These are phyloP conservation scores for Sutorius australiensis DNA, from an alignment of 768 basidiomycete species.

Conservation along the genomic window DNA sequence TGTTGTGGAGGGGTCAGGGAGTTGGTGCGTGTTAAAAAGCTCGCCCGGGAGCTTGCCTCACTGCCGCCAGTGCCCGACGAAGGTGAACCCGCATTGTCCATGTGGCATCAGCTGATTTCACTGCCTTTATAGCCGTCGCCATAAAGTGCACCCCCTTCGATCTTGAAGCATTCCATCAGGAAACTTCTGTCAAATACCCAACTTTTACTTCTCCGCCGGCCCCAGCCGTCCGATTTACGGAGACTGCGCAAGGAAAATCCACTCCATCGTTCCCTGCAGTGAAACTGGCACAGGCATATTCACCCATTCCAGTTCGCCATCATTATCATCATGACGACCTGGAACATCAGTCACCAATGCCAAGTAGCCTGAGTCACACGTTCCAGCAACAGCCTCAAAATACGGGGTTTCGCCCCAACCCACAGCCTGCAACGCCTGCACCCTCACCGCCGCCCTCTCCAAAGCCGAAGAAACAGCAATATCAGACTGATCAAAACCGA, in stretches of 20 bases:
- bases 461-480: conserved; percentile 97
- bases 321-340: conserved; percentile 87
- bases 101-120: conserved; percentile 4
- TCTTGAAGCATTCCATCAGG: conserved; percentile 83
- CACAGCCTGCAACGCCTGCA: conserved; percentile 84
- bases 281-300: conserved; percentile 85
- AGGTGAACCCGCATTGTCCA: conserved; percentile 29
- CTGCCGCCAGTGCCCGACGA: conserved; percentile 54
- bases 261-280: conserved; percentile 40
- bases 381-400: conserved; percentile 35
- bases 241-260: conserved; percentile 28
- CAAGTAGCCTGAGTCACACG: conserved; percentile 32
- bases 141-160: conserved; percentile 92
- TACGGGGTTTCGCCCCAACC: conserved; percentile 35
- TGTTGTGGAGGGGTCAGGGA: conserved; percentile 94
- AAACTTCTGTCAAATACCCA: conserved; percentile 93
- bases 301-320: conserved; percentile 89
- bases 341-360: conserved; percentile 46
- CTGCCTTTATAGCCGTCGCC: conserved; percentile 42
- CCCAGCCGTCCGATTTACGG: conserved; percentile 33
- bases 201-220: conserved; percentile 72
- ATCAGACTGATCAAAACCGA: conserved; percentile 91
- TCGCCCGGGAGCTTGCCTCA: conserved; percentile 82
- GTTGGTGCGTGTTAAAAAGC: conserved; percentile 72
- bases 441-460: conserved; percentile 81